phyloP scores from a whole-genome alignment of 2,329 filamentous ascomycete species.

The Cercospora zeae-maydis region DNA sequence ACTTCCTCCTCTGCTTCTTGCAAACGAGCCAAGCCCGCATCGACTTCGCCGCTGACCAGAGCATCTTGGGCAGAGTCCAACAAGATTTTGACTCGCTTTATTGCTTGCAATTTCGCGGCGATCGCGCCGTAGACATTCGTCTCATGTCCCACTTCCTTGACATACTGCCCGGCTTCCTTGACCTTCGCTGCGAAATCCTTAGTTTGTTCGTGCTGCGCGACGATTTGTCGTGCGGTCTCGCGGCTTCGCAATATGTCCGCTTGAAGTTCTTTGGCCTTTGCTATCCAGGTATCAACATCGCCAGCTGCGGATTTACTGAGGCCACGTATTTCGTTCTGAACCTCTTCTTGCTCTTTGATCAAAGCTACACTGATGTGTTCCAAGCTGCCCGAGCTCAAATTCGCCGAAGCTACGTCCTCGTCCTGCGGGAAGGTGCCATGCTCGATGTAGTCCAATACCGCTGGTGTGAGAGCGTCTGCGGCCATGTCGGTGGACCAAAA shows the following conservation, averaged over 20 bases:
- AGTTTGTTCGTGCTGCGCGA: slow-evolving; percentile 69
- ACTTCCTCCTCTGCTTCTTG: slow-evolving; percentile 53
- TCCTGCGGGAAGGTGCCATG: slow-evolving; percentile 55
- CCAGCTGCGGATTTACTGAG: slow-evolving; percentile 74
- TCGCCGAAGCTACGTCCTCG: slow-evolving; percentile 53
- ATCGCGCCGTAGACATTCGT: slow-evolving; percentile 58
- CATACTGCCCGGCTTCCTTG: slow-evolving; percentile 57
- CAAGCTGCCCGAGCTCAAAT: slow-evolving; percentile 49
- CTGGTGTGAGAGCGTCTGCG: slow-evolving; percentile 48
- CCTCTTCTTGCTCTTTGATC: slow-evolving; percentile 50
- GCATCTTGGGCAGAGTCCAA: slow-evolving; percentile 47
- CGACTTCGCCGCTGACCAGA: slow-evolving; percentile 45
- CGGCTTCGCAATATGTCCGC: slow-evolving; percentile 80
- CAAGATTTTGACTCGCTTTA: slow-evolving; percentile 49
- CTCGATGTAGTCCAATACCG: slow-evolving; percentile 62
- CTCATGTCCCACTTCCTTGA: slow-evolving; percentile 55
- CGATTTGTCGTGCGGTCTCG: slow-evolving; percentile 74
- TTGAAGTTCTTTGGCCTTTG: slow-evolving; percentile 78
- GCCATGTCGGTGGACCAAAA: slow-evolving; percentile 15
- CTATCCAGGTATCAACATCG: slow-evolving; percentile 82
- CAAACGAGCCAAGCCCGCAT: slow-evolving; percentile 48
- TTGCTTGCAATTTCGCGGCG: slow-evolving; percentile 48
- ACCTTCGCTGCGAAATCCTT: slow-evolving; percentile 61
- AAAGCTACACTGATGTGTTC: slow-evolving; percentile 51
- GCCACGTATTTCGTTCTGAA: slow-evolving; percentile 66